Evolutionary conservation across 1,284 basidiomycete species (phyloP).

Genomic region (Ustanciosporium gigantosporum): DNA sequence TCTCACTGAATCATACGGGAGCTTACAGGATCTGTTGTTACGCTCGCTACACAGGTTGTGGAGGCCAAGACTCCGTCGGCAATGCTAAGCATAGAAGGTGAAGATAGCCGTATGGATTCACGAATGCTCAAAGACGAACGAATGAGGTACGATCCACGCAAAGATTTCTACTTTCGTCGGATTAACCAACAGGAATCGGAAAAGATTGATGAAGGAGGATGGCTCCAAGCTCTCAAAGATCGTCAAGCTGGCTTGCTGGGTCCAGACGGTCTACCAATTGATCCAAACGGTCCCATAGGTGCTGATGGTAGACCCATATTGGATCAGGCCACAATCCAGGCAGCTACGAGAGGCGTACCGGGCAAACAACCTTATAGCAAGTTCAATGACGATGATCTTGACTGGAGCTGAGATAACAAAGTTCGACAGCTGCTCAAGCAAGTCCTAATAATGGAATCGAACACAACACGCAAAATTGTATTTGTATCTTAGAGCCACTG

Average conservation of each 20-base stretch:
- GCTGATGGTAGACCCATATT: constrained; percentile 21
- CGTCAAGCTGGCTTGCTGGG: constrained; percentile 38
- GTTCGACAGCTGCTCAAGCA: too few relatives aligned
- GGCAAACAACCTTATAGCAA: constrained; percentile 13
- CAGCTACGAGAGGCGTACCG: constrained; percentile 1
- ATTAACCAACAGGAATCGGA: constrained; percentile 37
- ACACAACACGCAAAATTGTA: too few relatives aligned
- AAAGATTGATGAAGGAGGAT: constrained; percentile 55
- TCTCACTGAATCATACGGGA: neutral
- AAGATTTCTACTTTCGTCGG: constrained; percentile 65
- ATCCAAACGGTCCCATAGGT: constrained; percentile 10
- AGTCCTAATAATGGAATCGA: too few relatives aligned
- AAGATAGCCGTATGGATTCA: constrained; percentile 83
- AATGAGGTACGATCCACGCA: constrained; percentile 65
- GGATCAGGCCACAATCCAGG: constrained; percentile 8
- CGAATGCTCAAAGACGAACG: constrained; percentile 77
- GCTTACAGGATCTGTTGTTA: neutral
- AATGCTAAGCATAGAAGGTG: constrained; percentile 81
- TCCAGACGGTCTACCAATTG: constrained; percentile 22
- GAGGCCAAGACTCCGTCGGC: constrained; percentile 90
- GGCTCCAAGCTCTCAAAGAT: constrained; percentile 39
- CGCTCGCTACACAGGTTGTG: constrained; percentile 76
- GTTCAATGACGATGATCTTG: constrained; percentile 52
- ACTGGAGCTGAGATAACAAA: constrained; percentile 41
- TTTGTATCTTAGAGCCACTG: too few relatives aligned